Base-by-base conservation (phyloP, 805 yeast species). In the Pichia thaimueangensis region DNA sequence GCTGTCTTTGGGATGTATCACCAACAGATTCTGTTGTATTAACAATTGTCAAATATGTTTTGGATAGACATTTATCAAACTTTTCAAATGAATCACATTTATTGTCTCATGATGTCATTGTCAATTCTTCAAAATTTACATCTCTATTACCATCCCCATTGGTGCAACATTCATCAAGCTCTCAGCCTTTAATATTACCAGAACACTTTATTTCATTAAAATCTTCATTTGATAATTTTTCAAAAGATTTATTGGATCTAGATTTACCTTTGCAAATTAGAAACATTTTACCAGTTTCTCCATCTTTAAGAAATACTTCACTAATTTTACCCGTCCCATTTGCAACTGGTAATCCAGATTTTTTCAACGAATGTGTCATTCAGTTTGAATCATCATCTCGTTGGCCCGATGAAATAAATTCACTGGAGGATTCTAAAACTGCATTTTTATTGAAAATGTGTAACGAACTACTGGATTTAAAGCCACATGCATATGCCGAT, bases 351-450 rank as follows among this genome's bases (percentile, higher is more conserved):
- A 79, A 74, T 51, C 88, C 87, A 5, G 86, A 83, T 55, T 85
- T 83, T 56, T 78, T 86, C 69, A 86, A 83, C 53, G 89, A 85
- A 34, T 80, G 82, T 13, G 71, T 93, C 9, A 59, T 93, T 29
- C 95, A 89, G 62, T 86, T 93, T 60, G 98, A 93, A 64, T 69
- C 85, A 4, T 86, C 96, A 2, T 72, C 76, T n/a, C 79, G 80
- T 59, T 93, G 99, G 99, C 99, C 99, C 2, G 95, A 86, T 61
- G 96, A 93, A 59, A 59, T 87, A 6, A 65, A 71, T 30, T 88
- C 96, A 2, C 65, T 88, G 42, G 97, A 93, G 60, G 81, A 83
- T 55, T 83, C 95, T 13, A 93, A 93, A 57, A 77, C 94, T 25
- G 97, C 97, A 7, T 86, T 93, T 52, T 65, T 91, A 53, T 59